A percentile compares a stretch with the other conserved stretches of the same genome.
These are phyloP conservation scores for Marasmius fiardii DNA, from an alignment of 1,284 basidiomycete genomes.

Conservation along the genomic window DNA sequence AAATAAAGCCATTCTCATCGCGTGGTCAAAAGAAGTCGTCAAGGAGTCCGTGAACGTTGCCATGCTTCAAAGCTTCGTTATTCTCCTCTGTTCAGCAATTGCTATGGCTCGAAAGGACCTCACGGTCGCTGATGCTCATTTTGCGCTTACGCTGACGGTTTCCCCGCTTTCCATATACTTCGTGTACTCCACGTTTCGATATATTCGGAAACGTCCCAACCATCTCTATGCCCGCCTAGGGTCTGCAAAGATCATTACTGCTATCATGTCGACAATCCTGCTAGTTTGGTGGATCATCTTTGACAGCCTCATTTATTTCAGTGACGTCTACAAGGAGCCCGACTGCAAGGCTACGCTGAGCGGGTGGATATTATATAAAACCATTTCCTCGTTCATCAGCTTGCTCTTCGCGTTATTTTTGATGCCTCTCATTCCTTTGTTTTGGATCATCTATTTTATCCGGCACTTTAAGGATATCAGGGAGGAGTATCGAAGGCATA, in stretches of 20 bases:
- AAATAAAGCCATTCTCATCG: conserved; percentile 3
- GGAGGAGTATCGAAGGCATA: conserved; percentile 12
- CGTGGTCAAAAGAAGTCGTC: conserved; percentile 11
- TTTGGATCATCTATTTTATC: conserved; percentile 12
- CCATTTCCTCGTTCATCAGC: background rate
- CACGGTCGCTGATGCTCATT: conserved; percentile 14
- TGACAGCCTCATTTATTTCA: conserved; percentile 10
- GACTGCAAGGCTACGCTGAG: conserved; percentile 1
- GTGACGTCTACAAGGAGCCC: background rate
- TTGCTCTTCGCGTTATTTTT: conserved; percentile 4
- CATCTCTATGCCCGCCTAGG: conserved; percentile 10
- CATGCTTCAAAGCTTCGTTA: conserved; percentile 16
- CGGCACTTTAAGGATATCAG: conserved; percentile 14
- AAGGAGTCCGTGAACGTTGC: conserved; percentile 9
- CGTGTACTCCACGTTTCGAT: conserved; percentile 7
- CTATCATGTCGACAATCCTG: conserved; percentile 5
- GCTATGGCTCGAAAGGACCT: conserved; percentile 8
- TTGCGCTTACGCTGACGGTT: conserved; percentile 11
- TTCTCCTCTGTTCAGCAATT: conserved; percentile 11
- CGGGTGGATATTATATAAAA: conserved; percentile 9
- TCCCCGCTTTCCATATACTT: conserved; percentile 13
- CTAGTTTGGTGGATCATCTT: conserved; percentile 7
- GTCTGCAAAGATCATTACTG: background rate
- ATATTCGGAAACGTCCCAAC: conserved; percentile 3
- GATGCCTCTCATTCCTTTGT: background rate